Base-by-base conservation (phyloP, 208 protist species). In the Lotmaria passim region DNA sequence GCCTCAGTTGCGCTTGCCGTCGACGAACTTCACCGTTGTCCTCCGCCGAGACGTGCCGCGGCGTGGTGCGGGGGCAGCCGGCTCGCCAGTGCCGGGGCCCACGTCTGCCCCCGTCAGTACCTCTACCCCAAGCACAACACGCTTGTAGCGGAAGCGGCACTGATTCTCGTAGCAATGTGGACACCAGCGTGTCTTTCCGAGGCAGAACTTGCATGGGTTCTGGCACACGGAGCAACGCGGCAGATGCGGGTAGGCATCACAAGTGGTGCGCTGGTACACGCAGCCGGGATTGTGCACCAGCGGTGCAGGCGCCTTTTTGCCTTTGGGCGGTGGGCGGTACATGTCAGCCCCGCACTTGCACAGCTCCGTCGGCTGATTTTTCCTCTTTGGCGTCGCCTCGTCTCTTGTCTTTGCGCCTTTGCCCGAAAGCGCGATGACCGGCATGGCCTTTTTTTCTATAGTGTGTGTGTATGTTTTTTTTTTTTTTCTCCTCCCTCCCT, bases 121-220 rank as follows among this genome's bases (percentile, higher is more conserved):
- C 14, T 78, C 79, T 39, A 85, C 73, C 7, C 91, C 89, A 36
- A 91, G 86, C 56, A 97, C 82, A 2, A 93, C 69, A 7, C 92
- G 85, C 55, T 85, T 93, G 79, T 93, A 92, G 12, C 82, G 85
- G 61, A 82, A 81, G 10, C 60, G 58, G 65, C 92, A 97, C 60
- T 85, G 89, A 7, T 69, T 84, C 58, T 97, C 92, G 55, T 90
- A 93, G 73, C 92, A 97, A 69, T 97, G 80, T 7, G 92, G 89
- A 50, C 89, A 97, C 87, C 89, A 95, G 5, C 88, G 79, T 43
- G 90, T 87, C 55, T 82, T 87, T 14, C 89, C 89, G 2, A 50
- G 58, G 68, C 92, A 96, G 39, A 77, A 91, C 60, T 75, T 78
- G 74, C 92, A 96, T 10, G 86, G 89, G 33, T 81, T 65, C 65